Evolutionary conservation across 2,329 filamentous ascomycete genomes (phyloP), one percentile per base, ranked within the genome.

Genomic region (Talaromyces amestolkiae): DNA sequence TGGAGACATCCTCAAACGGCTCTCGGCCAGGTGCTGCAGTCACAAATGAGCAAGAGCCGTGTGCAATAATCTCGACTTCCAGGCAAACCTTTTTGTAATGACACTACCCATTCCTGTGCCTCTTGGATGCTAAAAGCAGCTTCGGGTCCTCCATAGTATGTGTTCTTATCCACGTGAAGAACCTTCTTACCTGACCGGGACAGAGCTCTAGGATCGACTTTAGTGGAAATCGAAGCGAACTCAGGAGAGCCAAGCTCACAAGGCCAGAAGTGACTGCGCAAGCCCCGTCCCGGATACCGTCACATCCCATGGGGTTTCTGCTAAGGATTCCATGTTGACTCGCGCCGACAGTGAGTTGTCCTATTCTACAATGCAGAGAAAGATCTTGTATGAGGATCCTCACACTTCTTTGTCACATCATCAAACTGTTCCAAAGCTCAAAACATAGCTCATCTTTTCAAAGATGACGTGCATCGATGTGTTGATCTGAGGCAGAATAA

Each of bases 151-250:
- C 94, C 94, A 80, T 98, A 98, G 78, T 92, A 96, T 68, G 88
- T 84, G 80, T 96, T 93, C 69, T 86, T 85, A 76, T 98, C 94
- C 75, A 97, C 82, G 77, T 98, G 94, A 67, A 98, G 86, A 70
- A 97, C 87, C 73, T 92, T 95, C 83, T 96, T 96, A 75, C 89
- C 89, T 68, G 93, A 96, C 74, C 93, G 90, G 71, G 94, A 98
- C 72, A 98, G 85, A 73, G 94, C 91, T 85, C 94, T 98, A 85
- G 70, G 69, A 73, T 75, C 77, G 73, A 75, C 79, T 68, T 67
- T 80, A 78, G 88, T 92, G 86, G 81, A 81, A 81, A 78, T 73
- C 71, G 71, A 69, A 70, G 71, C 68, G 65, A 64, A 60, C 63
- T 45, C 27, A 56, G 51, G 41, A 39, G 27, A 62, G 66, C 56